Percentiles rank a stretch among this genome's conserved stretches.
Conservation (phyloP, 805 yeast genomes). For the Hermanozyma aechmeae region DNA sequence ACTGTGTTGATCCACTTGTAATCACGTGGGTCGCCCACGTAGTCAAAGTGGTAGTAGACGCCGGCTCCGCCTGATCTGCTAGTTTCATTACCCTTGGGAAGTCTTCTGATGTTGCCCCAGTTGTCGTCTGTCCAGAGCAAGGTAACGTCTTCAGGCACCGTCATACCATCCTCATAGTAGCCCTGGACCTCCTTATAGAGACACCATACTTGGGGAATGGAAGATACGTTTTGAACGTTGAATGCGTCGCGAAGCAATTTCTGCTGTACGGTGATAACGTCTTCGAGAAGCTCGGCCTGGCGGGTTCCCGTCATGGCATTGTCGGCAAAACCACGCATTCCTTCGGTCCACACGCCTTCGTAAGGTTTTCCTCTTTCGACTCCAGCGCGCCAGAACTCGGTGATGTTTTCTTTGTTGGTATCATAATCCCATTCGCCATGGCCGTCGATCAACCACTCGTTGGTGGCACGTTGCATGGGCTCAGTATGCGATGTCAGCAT, state of each 20-base stretch:
- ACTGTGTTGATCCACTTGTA: slow-evolving; percentile 18
- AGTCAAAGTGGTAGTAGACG: slow-evolving; percentile 17
- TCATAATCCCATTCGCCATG: slow-evolving; percentile 10
- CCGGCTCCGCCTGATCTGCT: slow-evolving; percentile 18
- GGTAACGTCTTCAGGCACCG: slow-evolving; percentile 13
- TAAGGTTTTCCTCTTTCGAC: slow-evolving; percentile 8
- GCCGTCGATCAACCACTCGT: slow-evolving; percentile 9
- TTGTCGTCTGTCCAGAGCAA: slow-evolving; percentile 19
- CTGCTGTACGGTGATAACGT: slow-evolving; percentile 8
- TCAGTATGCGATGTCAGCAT: slow-evolving; percentile 13
- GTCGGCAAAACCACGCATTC: slow-evolving; percentile 12
- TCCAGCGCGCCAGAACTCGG: slow-evolving; percentile 10
- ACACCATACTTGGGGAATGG: slow-evolving; percentile 13
- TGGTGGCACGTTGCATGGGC: slow-evolving; percentile 10
- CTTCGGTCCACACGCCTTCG: slow-evolving; percentile 11
- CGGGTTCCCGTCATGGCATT: slow-evolving; percentile 9
- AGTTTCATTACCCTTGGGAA: slow-evolving; percentile 12
- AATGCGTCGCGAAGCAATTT: slow-evolving; percentile 7
- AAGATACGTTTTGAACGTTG: slow-evolving; percentile 4
- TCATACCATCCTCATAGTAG: slow-evolving; percentile 9
- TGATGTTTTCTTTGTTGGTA: slow-evolving; percentile 9
- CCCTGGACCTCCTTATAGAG: slow-evolving; percentile 12
- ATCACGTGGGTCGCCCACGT: slow-evolving; percentile 18
- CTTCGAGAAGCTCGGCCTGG: slow-evolving; percentile 8
- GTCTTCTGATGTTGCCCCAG: slow-evolving; percentile 18